Percentiles rank a stretch among this genome's conserved stretches.
These are phyloP conservation scores for Polygonum aviculare DNA, from an alignment of 148 eudicot species.

Conservation along the genomic window DNA sequence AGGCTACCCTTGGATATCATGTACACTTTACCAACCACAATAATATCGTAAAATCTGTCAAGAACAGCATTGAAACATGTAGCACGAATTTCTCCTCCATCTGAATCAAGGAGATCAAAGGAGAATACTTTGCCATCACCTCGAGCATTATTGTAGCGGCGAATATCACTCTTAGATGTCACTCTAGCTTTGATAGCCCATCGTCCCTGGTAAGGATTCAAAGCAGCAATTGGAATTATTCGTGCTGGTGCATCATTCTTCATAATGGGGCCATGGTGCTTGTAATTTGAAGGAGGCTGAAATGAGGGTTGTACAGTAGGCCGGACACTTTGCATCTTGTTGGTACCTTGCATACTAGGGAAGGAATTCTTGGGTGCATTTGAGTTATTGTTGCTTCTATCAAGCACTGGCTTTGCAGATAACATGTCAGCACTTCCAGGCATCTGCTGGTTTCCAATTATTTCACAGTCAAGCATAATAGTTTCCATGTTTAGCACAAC, in stretches of 20 bases:
- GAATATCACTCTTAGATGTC: conserved; percentile 89
- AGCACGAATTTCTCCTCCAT: conserved; percentile 93
- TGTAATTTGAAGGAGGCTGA: conserved; percentile 89
- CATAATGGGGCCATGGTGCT: conserved; percentile 78
- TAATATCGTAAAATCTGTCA: conserved; percentile 77
- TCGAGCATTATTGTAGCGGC: conserved; percentile 89
- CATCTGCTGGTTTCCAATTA: conserved; percentile 62
- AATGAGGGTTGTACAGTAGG: conserved; percentile 87
- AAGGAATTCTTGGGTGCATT: conserved; percentile 17
- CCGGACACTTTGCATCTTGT: conserved; percentile 32
- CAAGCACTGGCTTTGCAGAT: conserved; percentile 35
- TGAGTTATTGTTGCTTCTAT: conserved; percentile 14
- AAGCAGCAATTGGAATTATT: conserved; percentile 79
- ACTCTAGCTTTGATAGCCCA: conserved; percentile 99
- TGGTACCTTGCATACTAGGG: conserved; percentile 23
- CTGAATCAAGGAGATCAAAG: conserved; percentile 93
- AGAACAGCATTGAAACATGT: conserved; percentile 96
- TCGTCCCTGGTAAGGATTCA: conserved; percentile 98
- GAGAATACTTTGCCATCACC: conserved; percentile 99
- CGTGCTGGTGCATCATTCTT: conserved; percentile 97
- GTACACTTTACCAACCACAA: conserved; percentile 81
- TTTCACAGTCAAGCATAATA: conserved; percentile 71
- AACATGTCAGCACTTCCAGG: conserved; percentile 26
- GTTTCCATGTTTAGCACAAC: conserved; percentile 87
- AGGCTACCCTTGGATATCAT: conserved; percentile 86